Evolutionary conservation across 495 filamentous ascomycete species (phyloP), one percentile per base, ranked within the genome.

Genomic region (Neurospora sublineolata): DNA sequence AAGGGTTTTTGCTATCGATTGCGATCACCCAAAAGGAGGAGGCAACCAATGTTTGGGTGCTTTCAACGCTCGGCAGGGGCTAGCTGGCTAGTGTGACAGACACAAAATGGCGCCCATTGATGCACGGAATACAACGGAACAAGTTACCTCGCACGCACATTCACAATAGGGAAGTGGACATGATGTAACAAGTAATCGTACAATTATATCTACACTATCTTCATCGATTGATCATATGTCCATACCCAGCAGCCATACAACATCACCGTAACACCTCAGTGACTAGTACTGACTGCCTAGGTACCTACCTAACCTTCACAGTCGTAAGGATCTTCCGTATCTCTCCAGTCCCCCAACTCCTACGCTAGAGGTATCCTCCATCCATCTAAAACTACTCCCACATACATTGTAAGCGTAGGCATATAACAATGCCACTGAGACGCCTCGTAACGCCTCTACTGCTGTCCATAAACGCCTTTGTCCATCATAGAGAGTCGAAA

Each of bases 101-200:
- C 0, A 37, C 3, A 2, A n/a, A n/a, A n/a, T n/a, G n/a, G n/a
- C n/a, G n/a, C n/a, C n/a, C n/a, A n/a, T n/a, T n/a, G n/a, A n/a
- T n/a, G n/a, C n/a, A n/a, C n/a, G n/a, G 1, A 0, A 39, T 14
- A 14, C 0, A 39, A 2, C 4, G n/a, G 38, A 39, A 14, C 0
- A 14, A 39, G 38, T 4, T 39, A 39, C 3, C 11, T 39, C n/a
- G n/a, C n/a, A n/a, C 37, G 38, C 12, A 14, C 16, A 42, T 18
- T 3, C 41, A 44, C 41, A 44, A 4, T 7, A n/a, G 41, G 2
- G 16, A 6, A 44, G 7, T 44, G 41, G 9, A 0, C 18, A 14
- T 16, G 0, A 44, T n/a, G 41, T n/a, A 0, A 44, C 18, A 44
- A 44, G 5, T 44, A 44, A 18, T n/a, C 18, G 41, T n/a, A 44